A percentile compares a stretch with the other conserved stretches of the same genome.
phyloP scores from a whole-genome alignment of 164 flowering plant genomes.

The Warburgia ugandensis region DNA sequence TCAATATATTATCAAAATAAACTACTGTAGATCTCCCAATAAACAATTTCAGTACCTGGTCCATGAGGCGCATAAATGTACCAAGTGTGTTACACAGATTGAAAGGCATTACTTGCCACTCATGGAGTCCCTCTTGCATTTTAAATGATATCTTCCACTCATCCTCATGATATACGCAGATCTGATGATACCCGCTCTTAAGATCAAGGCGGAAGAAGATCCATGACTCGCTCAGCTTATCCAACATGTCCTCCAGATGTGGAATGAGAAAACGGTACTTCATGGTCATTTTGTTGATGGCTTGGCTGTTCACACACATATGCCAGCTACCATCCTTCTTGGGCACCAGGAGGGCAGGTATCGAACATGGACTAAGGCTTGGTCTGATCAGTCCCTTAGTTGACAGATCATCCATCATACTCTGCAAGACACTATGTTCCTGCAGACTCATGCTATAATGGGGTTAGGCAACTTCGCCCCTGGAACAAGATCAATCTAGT shows the following conservation, averaged over 20 bases:
- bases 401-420: too few relatives aligned
- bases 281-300: slow-evolving; percentile 9
- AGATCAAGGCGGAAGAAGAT: background rate
- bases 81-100: background rate
- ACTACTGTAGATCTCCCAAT: slow-evolving; percentile 2
- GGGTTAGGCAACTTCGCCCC: slow-evolving; percentile 1
- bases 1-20: slow-evolving; percentile 1
- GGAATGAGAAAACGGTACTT: slow-evolving; percentile 4
- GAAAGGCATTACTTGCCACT: slow-evolving; percentile 1
- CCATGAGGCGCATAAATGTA: slow-evolving; percentile 5
- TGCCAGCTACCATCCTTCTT: slow-evolving; percentile 6
- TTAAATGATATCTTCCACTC: slow-evolving; percentile 6
- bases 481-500: slow-evolving; percentile 5
- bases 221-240: too few relatives aligned
- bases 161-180: background rate
- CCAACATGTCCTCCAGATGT: background rate
- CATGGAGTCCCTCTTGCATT: background rate
- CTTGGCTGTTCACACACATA: background rate
- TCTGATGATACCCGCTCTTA: background rate
- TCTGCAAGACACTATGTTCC: too few relatives aligned
- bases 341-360: background rate
- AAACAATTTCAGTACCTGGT: slow-evolving; percentile 1
- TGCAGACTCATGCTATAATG: slow-evolving; percentile 6
- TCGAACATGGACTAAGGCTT: slow-evolving; percentile 4
- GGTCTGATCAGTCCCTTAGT: background rate